Percentiles rank a stretch among this genome's conserved stretches.
Conservation (phyloP, 768 basidiomycete genomes). For the Mycena epipterygia region DNA sequence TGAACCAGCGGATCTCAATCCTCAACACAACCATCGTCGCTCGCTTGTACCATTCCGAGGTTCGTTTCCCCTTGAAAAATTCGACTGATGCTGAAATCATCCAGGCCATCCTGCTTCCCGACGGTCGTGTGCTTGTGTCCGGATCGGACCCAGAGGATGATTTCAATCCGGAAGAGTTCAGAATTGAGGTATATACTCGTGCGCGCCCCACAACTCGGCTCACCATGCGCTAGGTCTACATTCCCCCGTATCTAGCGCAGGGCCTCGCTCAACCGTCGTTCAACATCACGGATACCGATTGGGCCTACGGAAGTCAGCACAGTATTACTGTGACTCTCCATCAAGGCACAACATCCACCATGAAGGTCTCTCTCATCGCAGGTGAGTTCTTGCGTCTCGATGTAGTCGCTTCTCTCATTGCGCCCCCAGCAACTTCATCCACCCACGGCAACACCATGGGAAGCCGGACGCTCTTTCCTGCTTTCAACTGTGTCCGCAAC, state of each 20-base stretch:
- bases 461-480: conserved; percentile 63
- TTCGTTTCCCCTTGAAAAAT: neutral
- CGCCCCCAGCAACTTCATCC: conserved; percentile 60
- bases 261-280: conserved; percentile 75
- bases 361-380: conserved; percentile 76
- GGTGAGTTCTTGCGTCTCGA: conserved; percentile 56
- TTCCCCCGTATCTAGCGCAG: conserved; percentile 87
- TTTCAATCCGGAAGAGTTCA: conserved; percentile 69
- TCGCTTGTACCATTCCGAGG: conserved; percentile 55
- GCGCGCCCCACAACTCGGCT: neutral
- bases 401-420: neutral
- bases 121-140: conserved; percentile 71
- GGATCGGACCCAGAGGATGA: conserved; percentile 64
- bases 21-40: conserved; percentile 67
- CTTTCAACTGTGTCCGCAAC: conserved; percentile 63
- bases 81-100: conserved; percentile 49
- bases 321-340: conserved; percentile 61
- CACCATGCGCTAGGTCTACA: conserved; percentile 66
- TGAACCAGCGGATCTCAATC: conserved; percentile 65
- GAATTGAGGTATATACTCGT: conserved; percentile 65
- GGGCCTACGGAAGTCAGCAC: conserved; percentile 68
- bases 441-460: conserved; percentile 71
- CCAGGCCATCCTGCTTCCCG: conserved; percentile 69
- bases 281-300: conserved; percentile 70
- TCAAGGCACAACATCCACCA: conserved; percentile 55